Evolutionary conservation across 441 rosid genomes (phyloP), one percentile per base, ranked within the genome.

Genomic region (Metrosideros polymorpha): DNA sequence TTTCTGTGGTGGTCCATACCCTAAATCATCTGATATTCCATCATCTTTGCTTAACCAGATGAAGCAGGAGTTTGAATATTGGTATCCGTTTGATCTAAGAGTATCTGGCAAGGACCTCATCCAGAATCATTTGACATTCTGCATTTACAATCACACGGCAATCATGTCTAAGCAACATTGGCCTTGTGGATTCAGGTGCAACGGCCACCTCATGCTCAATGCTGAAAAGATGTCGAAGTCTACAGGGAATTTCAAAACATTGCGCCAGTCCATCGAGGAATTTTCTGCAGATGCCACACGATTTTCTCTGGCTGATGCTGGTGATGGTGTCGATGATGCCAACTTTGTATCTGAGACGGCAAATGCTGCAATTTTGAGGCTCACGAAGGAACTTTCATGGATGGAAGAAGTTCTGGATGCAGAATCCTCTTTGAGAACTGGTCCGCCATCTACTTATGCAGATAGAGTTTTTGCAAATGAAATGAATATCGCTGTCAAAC

Each of bases 81-180:
- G 99, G 99, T 97, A 97, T 87, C 99, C 99, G 6, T 96, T 95
- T 86, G 99, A 97, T 91, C 96, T 97, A 53, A 95, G 99, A 86
- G 99, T 94, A 83, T 97, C 99, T 76, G 99, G 99, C 51, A 97
- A 97, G 92, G 99, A 97, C 89, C 96, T 96, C 63, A 97, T 96
- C 88, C 99, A 95, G 92, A 97, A 97, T 92, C 99, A 97, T 89
- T 89, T 96, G 90, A 95, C 99, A 56, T 96, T 97, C 91, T 92
- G 89, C 89, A 95, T 96, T 85, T 96, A 96, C 89, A 96, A 95
- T 91, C 99, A 97, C 91, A 90, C 95, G n/a, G 99, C 97, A 43
- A 92, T 97, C 54, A 93, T 97, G 99, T 86, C 92, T 53, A 92
- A 84, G 88, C 89, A 66, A 27, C 97, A 97, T 88, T 97, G 98